Percentiles rank a stretch among this genome's conserved stretches.
Conservation (phyloP, 1,284 basidiomycete species). For the Xerocomus nothofagi region DNA sequence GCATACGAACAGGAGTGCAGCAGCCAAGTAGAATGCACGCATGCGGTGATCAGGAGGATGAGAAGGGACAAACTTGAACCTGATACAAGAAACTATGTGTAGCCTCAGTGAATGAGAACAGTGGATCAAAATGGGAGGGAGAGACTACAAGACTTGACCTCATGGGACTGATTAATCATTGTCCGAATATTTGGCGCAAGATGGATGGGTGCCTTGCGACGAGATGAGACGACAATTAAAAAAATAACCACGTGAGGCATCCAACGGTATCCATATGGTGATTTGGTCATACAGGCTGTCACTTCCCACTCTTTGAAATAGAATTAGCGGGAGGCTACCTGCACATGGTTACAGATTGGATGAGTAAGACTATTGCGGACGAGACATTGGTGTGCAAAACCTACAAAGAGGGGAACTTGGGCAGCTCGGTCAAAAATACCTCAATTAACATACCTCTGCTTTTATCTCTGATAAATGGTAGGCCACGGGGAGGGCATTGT, state of each 20-base stretch:
- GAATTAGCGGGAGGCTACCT: background rate
- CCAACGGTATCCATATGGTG: constrained; percentile 2
- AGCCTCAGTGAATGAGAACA: background rate
- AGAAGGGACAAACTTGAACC: constrained; percentile 7
- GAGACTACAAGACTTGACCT: background rate
- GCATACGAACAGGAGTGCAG: constrained; percentile 4
- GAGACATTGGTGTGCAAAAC: background rate
- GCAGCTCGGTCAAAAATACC: background rate
- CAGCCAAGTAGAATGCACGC: constrained; percentile 4
- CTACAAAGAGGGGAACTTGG: constrained; percentile 1
- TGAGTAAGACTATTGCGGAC: background rate
- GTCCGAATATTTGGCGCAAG: background rate
- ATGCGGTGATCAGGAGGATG: constrained; percentile 4
- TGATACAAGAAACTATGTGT: background rate
- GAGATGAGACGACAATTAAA: constrained; percentile 5
- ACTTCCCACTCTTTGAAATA: background rate
- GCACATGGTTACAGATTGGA: background rate
- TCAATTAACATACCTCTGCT: background rate
- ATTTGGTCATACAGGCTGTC: background rate
- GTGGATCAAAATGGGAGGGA: background rate
- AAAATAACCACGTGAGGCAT: background rate
- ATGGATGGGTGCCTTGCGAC: constrained; percentile 12
- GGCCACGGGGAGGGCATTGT: background rate
- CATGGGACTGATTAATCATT: background rate
- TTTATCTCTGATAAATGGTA: background rate